A percentile compares a stretch with the other conserved stretches of the same genome.
These are phyloP conservation scores for Pseudogymnoascus sp. DNA, from an alignment of 2,329 filamentous ascomycete genomes.

Conservation along the genomic window DNA sequence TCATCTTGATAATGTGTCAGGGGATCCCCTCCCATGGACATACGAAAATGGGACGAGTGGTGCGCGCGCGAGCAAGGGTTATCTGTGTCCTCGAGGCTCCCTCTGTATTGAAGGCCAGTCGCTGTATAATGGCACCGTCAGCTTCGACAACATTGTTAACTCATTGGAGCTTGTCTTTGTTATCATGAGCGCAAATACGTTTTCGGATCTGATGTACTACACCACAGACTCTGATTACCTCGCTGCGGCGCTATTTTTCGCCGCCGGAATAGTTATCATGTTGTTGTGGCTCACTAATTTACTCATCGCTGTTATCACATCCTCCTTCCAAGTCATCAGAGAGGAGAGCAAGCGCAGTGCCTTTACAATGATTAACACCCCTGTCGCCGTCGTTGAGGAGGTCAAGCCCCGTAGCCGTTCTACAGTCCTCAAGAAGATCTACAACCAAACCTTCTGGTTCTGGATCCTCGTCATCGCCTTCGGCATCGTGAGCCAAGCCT, in stretches of 20 bases:
- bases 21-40: conserved; percentile 58
- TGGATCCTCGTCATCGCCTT: conserved; percentile 78
- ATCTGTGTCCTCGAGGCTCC: conserved; percentile 75
- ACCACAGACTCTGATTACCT: conserved; percentile 89
- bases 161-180: conserved; percentile 94
- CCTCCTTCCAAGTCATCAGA: conserved; percentile 94
- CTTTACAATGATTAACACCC: conserved; percentile 67
- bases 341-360: conserved; percentile 93
- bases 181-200: conserved; percentile 97
- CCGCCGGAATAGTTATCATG: conserved; percentile 73
- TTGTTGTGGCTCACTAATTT: conserved; percentile 96
- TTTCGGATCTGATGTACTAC: conserved; percentile 88
- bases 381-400: conserved; percentile 22
- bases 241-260: conserved; percentile 70
- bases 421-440: conserved; percentile 56
- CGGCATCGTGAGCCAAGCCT: conserved; percentile 69
- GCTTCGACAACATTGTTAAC: conserved; percentile 89
- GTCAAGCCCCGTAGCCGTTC: conserved; percentile 32
- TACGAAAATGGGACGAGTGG: conserved; percentile 43
- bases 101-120: conserved; percentile 68
- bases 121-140: conserved; percentile 81
- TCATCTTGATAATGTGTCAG: conserved; percentile 54
- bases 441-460: conserved; percentile 62
- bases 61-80: conserved; percentile 62
- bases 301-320: conserved; percentile 92